Evolutionary conservation across 2,329 filamentous ascomycete species (phyloP), one percentile per base, ranked within the genome.

Genomic region (Fusarium miscanthi): DNA sequence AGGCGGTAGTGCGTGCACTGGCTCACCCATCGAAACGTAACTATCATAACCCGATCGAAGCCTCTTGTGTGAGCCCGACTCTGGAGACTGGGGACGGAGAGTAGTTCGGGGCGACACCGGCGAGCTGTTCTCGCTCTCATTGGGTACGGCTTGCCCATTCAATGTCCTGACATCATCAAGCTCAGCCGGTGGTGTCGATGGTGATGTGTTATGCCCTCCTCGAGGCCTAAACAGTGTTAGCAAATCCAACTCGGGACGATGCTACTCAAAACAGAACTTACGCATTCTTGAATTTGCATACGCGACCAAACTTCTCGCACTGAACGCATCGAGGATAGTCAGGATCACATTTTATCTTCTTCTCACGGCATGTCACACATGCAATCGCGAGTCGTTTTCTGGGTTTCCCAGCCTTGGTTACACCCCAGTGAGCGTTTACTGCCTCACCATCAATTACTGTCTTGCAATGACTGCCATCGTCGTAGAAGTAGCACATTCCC

Each of bases 321-420:
- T 97, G 94, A 59, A 95, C 89, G 77, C 95, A 98, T 75, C 94
- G 94, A 42, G 93, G 93, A 73, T 90, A 92, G 76, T 95, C 94
- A 3, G 94, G 95, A 73, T 97, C 94, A 78, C 95, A 98, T 82
- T 97, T 97, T 84, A 98, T 97, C 86, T 97, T 98, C 89, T 97
- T 98, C 83, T 97, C 94, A 56, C 95, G 90, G 80, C 95, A 98
- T 17, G 94, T 96, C 65, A 97, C 87, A 79, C 95, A 98, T n/a
- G 94, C 94, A 80, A 97, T 94, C 30, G 95, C 94, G 63, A 97
- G 86, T 63, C 95, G 88, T 84, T 98, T 98, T 74, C 95, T 90
- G 52, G 95, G 94, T 84, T 97, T 97, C 19, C 95, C 95, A 5
- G 95, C 94, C 83, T 97, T 97, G 40, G 95, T 97, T 14, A 97